These are phyloP conservation scores for Astragalus glycyphyllos DNA, from an alignment of 306 rosid species.

Conservation along the genomic window DNA sequence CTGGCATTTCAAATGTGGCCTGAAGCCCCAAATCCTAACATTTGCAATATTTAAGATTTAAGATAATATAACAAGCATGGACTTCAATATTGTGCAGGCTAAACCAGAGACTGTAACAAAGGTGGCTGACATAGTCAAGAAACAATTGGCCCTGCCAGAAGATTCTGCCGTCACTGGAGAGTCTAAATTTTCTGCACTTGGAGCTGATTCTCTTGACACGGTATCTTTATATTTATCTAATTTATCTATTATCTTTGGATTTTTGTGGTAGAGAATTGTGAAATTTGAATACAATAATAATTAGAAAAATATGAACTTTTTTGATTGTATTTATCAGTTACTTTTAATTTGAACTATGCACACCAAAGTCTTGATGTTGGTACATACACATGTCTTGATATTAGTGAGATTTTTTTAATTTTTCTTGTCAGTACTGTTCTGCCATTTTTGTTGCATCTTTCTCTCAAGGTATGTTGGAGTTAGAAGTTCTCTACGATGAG, in stretches of 20 bases:
- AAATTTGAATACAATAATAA: neutral
- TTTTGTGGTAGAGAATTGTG: slow-evolving; percentile 19
- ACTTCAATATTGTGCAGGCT: slow-evolving; percentile 59
- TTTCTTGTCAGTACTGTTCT: no score
- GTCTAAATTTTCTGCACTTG: slow-evolving; percentile 81
- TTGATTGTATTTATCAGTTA: no score
- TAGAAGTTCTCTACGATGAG: no score
- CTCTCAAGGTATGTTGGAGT: no score
- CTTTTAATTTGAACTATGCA: neutral
- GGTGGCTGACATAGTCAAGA: slow-evolving; percentile 79
- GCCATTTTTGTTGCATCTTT: no score
- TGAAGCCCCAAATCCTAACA: slow-evolving; percentile 27
- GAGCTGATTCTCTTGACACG: slow-evolving; percentile 98
- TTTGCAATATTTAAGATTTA: neutral
- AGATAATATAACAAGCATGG: slow-evolving; percentile 10
- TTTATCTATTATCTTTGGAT: neutral
- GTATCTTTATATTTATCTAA: slow-evolving; percentile 47
- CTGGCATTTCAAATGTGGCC: slow-evolving; percentile 38
- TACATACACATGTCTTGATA: neutral
- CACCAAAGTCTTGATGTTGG: neutral
- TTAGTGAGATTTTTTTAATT: no score
- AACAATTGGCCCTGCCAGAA: slow-evolving; percentile 82
- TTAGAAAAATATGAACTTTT: neutral
- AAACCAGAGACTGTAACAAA: slow-evolving; percentile 81
- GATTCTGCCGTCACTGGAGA: slow-evolving; percentile 59